Percentiles rank a stretch among this genome's conserved stretches.
Conservation (phyloP, 2,329 filamentous ascomycete genomes). For the Podosphaera aphanis region DNA sequence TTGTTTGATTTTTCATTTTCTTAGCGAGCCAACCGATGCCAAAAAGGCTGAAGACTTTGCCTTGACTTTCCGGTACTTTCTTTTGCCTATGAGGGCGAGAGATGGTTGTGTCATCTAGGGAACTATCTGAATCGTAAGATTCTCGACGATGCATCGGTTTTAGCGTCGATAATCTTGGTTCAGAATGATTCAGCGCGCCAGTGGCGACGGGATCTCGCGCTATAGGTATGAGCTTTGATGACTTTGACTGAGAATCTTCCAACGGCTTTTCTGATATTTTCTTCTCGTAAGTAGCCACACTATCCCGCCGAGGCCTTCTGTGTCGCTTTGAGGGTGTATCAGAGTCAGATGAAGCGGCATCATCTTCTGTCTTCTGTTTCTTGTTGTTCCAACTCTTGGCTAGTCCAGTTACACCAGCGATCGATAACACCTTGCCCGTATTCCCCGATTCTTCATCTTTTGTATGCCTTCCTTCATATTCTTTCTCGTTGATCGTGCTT, state of each 20-base stretch:
- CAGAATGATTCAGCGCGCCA: conserved; percentile 24
- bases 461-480: conserved; percentile 18
- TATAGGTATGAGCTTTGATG: conserved; percentile 21
- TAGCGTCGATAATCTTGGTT: conserved; percentile 16
- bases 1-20: conserved; percentile 34
- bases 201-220: conserved; percentile 21
- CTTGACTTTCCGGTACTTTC: conserved; percentile 18
- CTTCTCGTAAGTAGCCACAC: conserved; percentile 24
- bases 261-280: conserved; percentile 7
- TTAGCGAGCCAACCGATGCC: conserved; percentile 47
- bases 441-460: conserved; percentile 35
- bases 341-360: conserved; percentile 40
- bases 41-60: conserved; percentile 32
- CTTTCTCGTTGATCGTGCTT: conserved; percentile 40
- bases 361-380: conserved; percentile 23
- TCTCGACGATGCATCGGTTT: conserved; percentile 22
- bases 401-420: conserved; percentile 37
- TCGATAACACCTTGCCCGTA: conserved; percentile 34
- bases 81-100: conserved; percentile 36
- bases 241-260: conserved; percentile 17
- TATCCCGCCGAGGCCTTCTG: conserved; percentile 17
- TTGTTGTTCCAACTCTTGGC: conserved; percentile 34
- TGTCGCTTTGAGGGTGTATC: conserved; percentile 31
- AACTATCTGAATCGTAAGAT: conserved; percentile 32
- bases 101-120: conserved; percentile 28